Conservation (phyloP, 345 rosid genomes). For the Eucalyptus brandiana region DNA sequence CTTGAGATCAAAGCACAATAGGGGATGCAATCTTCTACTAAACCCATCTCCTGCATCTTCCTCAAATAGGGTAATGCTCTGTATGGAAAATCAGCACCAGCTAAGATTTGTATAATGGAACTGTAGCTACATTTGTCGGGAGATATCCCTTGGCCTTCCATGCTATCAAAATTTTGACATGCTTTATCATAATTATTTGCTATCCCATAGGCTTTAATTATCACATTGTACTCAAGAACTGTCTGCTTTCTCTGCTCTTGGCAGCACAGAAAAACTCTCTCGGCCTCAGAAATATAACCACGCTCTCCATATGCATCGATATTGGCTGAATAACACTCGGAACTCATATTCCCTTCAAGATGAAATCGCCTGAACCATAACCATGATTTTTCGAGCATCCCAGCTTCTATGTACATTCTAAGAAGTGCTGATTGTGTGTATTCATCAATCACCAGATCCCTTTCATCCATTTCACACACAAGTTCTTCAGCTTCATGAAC, state of each 20-base stretch:
- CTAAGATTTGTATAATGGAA: constrained; percentile 65
- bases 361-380: constrained; percentile 80
- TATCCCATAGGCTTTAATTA: constrained; percentile 87
- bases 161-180: constrained; percentile 60
- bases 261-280: constrained; percentile 49
- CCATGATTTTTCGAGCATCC: constrained; percentile 79
- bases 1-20: constrained; percentile 41
- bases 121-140: constrained; percentile 74
- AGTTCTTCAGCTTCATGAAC: constrained; percentile 66
- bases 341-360: constrained; percentile 48
- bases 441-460: constrained; percentile 66
- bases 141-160: constrained; percentile 43
- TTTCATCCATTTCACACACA: constrained; percentile 56
- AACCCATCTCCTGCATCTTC: constrained; percentile 63
- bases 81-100: constrained; percentile 48
- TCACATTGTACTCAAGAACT: constrained; percentile 71
- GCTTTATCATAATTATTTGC: constrained; percentile 48
- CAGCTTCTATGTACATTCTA: constrained; percentile 75
- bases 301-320: constrained; percentile 85
- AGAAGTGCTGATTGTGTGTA: constrained; percentile 82
- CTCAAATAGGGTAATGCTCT: constrained; percentile 42
- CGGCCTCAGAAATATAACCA: constrained; percentile 50
- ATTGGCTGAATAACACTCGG: constrained; percentile 77
- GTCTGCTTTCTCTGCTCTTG: constrained; percentile 34
- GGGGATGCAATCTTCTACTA: constrained; percentile 61